Evolutionary conservation across 805 yeast species (phyloP).

Genomic region (Ogataea thermomethanolica): DNA sequence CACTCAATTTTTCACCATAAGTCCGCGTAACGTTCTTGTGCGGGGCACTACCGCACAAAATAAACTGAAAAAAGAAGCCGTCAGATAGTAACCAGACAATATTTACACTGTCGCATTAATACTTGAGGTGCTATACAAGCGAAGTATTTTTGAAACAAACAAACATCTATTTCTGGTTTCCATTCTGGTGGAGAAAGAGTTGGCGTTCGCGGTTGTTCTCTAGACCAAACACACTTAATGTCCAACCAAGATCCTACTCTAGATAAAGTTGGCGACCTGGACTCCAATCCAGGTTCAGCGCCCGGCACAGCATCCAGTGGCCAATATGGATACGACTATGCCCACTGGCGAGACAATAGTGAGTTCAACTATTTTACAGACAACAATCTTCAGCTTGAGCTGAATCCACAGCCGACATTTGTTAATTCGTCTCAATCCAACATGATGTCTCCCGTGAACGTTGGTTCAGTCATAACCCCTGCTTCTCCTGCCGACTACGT

Average conservation of each 20-base stretch:
- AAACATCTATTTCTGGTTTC: neutral
- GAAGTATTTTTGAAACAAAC: neutral
- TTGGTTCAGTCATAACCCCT: conserved; percentile 19
- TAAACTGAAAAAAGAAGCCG: conserved; percentile 5
- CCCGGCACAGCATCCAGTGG: conserved; percentile 1
- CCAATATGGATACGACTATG: conserved; percentile 23
- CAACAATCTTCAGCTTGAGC: conserved; percentile 17
- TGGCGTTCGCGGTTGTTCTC: neutral
- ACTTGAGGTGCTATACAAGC: neutral
- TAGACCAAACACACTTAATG: conserved; percentile 1
- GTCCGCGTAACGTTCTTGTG: neutral
- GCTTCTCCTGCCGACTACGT: conserved; percentile 32
- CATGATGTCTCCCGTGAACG: conserved; percentile 27
- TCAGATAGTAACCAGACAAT: conserved; percentile 4
- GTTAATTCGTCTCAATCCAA: conserved; percentile 17
- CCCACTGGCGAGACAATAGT: conserved; percentile 30
- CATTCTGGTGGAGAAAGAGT: neutral
- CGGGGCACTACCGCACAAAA: neutral
- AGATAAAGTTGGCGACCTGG: conserved; percentile 7
- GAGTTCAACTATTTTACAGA: conserved; percentile 28
- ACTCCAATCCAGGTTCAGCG: conserved; percentile 1
- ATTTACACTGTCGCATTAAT: neutral
- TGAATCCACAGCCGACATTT: conserved; percentile 16
- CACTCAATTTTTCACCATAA: neutral
- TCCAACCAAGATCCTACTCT: conserved; percentile 8